Percentiles rank a stretch among this genome's conserved stretches.
These are phyloP conservation scores for Platanthera zijinensis DNA, from an alignment of 106 monocot species.

Conservation along the genomic window DNA sequence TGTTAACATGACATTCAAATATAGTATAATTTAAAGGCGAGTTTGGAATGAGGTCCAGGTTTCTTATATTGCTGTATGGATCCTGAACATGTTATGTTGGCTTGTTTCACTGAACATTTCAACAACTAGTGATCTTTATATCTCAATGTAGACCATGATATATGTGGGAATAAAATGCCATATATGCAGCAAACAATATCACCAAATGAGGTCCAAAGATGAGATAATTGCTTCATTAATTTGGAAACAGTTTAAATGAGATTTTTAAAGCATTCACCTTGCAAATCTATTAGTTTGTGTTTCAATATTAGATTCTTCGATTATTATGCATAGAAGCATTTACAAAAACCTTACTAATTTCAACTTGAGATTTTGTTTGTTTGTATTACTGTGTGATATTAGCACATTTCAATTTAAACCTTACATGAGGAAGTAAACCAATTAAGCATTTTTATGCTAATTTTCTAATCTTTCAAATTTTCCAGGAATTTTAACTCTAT, in stretches of 20 bases:
- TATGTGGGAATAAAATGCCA: too few species aligned
- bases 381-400: background rate
- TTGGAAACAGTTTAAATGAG: background rate
- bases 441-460: background rate
- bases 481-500: slow-evolving; percentile 6
- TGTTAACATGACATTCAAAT: too few species aligned
- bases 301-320: background rate
- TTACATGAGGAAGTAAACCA: background rate
- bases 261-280: background rate
- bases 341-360: background rate
- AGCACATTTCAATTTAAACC: background rate
- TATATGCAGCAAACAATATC: too few species aligned
- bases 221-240: background rate
- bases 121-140: too few species aligned
- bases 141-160: too few species aligned
- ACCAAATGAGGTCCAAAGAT: background rate
- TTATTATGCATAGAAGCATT: background rate
- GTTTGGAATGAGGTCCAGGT: too few species aligned
- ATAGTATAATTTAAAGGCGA: too few species aligned
- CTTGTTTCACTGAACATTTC: too few species aligned
- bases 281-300: background rate
- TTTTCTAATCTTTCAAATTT: background rate
- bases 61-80: too few species aligned
- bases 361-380: background rate
- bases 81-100: too few species aligned